phyloP scores from a whole-genome alignment of 371 early-diverging fungal species.

The Actinomortierella wolfii region DNA sequence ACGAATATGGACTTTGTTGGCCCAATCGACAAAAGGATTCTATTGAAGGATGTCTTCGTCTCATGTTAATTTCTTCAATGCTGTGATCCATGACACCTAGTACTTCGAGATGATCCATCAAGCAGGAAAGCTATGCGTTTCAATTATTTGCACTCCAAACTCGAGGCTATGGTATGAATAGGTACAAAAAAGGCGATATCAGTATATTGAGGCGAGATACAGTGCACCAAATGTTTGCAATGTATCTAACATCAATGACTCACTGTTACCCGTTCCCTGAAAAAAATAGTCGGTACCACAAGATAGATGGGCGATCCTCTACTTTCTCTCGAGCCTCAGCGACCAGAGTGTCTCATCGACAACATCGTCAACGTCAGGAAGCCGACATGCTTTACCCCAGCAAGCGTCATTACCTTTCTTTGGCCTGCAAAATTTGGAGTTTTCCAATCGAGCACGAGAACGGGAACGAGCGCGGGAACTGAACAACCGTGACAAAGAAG shows the following conservation, averaged over 20 bases:
- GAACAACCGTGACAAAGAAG: no score
- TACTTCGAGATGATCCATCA: not conserved
- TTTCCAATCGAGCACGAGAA: slow-evolving; percentile 39
- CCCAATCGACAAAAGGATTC: no score
- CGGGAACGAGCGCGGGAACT: not conserved
- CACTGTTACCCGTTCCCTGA: no score
- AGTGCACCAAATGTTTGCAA: no score
- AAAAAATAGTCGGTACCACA: slow-evolving; percentile 50
- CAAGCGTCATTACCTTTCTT: slow-evolving; percentile 29
- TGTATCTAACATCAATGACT: no score
- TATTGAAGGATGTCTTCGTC: no score
- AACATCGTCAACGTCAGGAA: slow-evolving; percentile 11
- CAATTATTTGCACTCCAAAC: no score
- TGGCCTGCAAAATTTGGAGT: slow-evolving; percentile 38
- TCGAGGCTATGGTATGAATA: no score
- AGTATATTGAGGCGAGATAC: no score
- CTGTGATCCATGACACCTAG: not conserved
- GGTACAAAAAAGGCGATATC: no score
- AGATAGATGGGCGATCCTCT: slow-evolving; percentile 76
- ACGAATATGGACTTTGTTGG: not conserved
- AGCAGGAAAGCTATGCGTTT: no score
- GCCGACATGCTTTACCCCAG: slow-evolving; percentile 23
- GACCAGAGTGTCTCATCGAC: slow-evolving; percentile 34
- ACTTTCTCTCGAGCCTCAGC: slow-evolving; percentile 66
- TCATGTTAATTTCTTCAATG: not conserved